Base-by-base conservation (phyloP, 2,329 filamentous ascomycete species). In the Penicillium palitans region DNA sequence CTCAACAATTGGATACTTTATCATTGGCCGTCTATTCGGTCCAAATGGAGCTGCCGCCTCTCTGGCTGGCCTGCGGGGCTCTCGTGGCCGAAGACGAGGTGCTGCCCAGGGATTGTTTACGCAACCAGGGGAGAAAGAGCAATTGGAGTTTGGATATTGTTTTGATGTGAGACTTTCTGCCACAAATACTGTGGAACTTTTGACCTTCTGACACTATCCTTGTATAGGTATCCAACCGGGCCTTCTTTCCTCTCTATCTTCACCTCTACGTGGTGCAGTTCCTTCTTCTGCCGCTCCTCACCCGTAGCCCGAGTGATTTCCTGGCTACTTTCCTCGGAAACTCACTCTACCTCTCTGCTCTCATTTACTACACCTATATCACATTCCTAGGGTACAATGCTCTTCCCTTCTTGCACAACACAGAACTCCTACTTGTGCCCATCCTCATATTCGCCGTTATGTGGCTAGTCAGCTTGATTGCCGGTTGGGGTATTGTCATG, bases 321-420 rank as follows among this genome's bases (percentile, higher is more conserved):
- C 68, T 78, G 35, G 72, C 76, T 33, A 79, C 84, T 24, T 82
- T 89, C 61, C 78, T 89, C 37, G 85, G 85, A 29, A 89, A 89
- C 68, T 82, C 84, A 1, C 80, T 89, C 63, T 89, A 89, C 67
- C 79, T 89, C n/a, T 77, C 86, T 39, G 87, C 86, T 0, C 74
- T 87, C 52, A 81, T 81, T 29, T 89, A 89, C 74, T 89, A 89
- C 73, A 86, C 84, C 68, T 82, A 88, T 64, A 87, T 89, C 66
- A 87, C 84, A 9, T 89, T 89, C 70, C 76, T 89, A 44, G 87
- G 87, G 35, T 89, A 89, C 73, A 89, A 89, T 66, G 85, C 86
- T 25, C 76, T 89, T 17, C 86, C 87, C 0, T 89, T 89, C 70
- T 74, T 89, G 25, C 84, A 86, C 68, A 85, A 88, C 63, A 89